Evolutionary conservation across 768 basidiomycete genomes (phyloP).

Genomic region (Symmetrospora coprosmae): DNA sequence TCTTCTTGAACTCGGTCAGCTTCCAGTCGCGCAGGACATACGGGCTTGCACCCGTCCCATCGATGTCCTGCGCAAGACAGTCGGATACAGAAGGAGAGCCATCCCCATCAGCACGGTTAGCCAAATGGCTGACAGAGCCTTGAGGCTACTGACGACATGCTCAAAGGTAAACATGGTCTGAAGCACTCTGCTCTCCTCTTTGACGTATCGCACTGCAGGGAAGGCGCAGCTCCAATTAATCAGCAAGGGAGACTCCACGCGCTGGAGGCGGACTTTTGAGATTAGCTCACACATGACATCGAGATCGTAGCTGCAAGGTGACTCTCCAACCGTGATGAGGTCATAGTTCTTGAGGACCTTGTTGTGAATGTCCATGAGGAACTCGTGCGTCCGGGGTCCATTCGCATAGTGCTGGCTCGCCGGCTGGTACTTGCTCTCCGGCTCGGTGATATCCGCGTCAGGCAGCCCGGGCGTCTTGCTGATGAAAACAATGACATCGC

Average conservation of each 20-base stretch:
- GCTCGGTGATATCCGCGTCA: slow-evolving; percentile 50
- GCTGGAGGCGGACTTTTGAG: too few relatives aligned
- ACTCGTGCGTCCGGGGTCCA: slow-evolving; percentile 56
- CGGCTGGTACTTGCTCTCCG: slow-evolving; percentile 32
- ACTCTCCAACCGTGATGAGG: slow-evolving; percentile 54
- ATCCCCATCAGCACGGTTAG: neutral
- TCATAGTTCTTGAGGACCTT: slow-evolving; percentile 51
- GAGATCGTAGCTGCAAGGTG: slow-evolving; percentile 46
- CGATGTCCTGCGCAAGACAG: neutral
- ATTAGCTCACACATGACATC: too few relatives aligned
- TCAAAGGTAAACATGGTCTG: slow-evolving; percentile 57
- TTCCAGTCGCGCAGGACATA: neutral
- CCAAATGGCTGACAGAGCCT: neutral
- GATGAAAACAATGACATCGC: slow-evolving; percentile 59
- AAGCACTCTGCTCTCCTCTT: slow-evolving; percentile 45
- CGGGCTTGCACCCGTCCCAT: neutral
- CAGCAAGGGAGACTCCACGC: slow-evolving; percentile 19
- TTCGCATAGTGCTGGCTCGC: slow-evolving; percentile 8
- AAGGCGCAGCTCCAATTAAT: neutral
- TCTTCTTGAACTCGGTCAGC: slow-evolving; percentile 20
- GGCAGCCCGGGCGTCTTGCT: slow-evolving; percentile 49
- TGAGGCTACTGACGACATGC: slow-evolving; percentile 27
- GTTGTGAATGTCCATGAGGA: slow-evolving; percentile 51
- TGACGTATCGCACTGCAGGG: slow-evolving; percentile 40
- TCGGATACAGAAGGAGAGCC: neutral